Evolutionary conservation across 2,329 filamentous ascomycete species (phyloP).

Genomic region (Aspergillus transmontanensis): DNA sequence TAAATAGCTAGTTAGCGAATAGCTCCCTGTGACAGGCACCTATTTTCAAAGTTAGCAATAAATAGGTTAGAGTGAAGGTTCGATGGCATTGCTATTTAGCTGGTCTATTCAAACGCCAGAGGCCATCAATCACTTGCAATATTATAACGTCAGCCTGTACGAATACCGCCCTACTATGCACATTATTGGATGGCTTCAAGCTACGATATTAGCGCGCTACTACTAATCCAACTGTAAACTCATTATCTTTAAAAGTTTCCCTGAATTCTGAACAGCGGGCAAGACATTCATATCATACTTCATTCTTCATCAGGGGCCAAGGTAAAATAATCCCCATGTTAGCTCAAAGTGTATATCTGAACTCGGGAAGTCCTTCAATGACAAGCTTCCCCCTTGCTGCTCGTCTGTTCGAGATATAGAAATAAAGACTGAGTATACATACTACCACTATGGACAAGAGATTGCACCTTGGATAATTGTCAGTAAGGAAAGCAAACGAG

Average conservation of each 20-base stretch:
- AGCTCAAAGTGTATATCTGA: background rate
- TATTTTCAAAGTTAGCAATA: too few relatives aligned
- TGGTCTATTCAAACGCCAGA: too few relatives aligned
- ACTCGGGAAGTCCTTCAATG: background rate
- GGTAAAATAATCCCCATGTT: background rate
- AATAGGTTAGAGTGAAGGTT: too few relatives aligned
- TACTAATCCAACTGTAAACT: fast-evolving
- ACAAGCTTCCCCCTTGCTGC: background rate
- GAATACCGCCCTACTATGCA: fast-evolving
- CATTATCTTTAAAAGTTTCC: fast-evolving
- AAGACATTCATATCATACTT: fast-evolving
- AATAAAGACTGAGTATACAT: background rate
- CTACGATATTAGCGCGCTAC: too few relatives aligned
- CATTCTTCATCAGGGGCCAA: background rate
- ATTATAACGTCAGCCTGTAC: too few relatives aligned
- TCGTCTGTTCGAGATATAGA: background rate
- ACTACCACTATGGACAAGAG: background rate
- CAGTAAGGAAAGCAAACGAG: background rate
- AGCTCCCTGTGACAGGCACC: too few relatives aligned
- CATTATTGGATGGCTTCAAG: too few relatives aligned
- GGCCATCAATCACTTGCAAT: too few relatives aligned
- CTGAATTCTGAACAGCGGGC: background rate
- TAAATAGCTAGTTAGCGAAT: too few relatives aligned
- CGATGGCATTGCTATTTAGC: too few relatives aligned
- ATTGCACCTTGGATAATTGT: background rate